Evolutionary conservation across 2,329 filamentous ascomycete species (phyloP).

Genomic region (Cercospora beticola): DNA sequence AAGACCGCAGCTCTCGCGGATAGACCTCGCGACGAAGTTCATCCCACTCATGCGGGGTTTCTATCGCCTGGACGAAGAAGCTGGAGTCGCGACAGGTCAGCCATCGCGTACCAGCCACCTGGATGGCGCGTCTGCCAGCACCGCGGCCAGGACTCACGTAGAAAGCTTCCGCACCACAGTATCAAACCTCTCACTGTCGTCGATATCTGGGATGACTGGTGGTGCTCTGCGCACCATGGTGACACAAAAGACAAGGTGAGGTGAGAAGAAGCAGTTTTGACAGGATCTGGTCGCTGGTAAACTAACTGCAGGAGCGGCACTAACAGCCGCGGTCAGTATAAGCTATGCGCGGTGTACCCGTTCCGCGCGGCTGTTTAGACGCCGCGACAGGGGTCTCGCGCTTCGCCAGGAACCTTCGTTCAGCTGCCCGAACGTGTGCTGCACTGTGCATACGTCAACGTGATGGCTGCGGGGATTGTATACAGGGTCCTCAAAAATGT

Average conservation of each 20-base stretch:
- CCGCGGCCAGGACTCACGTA: slow-evolving; percentile 45
- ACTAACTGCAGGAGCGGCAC: neutral
- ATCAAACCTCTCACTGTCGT: slow-evolving; percentile 60
- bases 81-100: slow-evolving; percentile 40
- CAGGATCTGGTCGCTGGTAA: slow-evolving; percentile 4
- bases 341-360: neutral
- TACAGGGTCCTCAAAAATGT: neutral
- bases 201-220: slow-evolving; percentile 45
- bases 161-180: slow-evolving; percentile 67
- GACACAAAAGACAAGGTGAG: neutral
- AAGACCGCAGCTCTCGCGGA: slow-evolving; percentile 55
- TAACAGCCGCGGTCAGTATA: slow-evolving; percentile 4
- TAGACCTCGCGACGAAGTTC: slow-evolving; percentile 67
- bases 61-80: slow-evolving; percentile 63
- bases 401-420: neutral
- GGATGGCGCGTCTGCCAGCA: slow-evolving; percentile 2
- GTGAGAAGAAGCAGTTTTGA: neutral
- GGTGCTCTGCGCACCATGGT: slow-evolving; percentile 1
- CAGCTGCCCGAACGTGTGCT: neutral
- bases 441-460: neutral
- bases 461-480: neutral
- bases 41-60: slow-evolving; percentile 68
- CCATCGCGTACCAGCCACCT: slow-evolving; percentile 11
- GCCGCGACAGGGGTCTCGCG: neutral
- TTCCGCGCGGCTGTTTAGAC: neutral